These are phyloP conservation scores for Globisporangium camurandrum DNA, from an alignment of 352 stramenopile genomes.

Conservation along the genomic window DNA sequence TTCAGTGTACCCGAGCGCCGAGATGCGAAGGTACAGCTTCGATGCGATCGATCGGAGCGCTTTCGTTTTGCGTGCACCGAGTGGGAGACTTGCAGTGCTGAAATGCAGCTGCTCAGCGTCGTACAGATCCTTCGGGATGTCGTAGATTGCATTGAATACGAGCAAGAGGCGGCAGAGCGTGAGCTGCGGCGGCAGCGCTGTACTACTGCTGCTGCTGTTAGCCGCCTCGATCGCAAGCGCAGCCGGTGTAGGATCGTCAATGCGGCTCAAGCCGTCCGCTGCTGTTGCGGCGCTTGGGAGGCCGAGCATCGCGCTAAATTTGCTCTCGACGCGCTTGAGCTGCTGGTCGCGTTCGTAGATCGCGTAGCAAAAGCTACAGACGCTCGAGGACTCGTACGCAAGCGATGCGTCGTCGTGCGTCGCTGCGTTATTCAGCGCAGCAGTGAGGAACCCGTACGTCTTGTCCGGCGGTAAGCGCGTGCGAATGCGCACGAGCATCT, in stretches of 20 bases:
- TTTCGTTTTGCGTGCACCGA: slow-evolving; percentile 17
- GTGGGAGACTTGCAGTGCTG: slow-evolving; percentile 5
- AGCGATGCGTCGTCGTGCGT: slow-evolving; percentile 42
- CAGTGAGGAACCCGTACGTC: slow-evolving; percentile 34
- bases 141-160: slow-evolving; percentile 76
- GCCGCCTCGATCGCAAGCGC: slow-evolving; percentile 36
- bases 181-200: slow-evolving; percentile 51
- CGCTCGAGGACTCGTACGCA: slow-evolving; percentile 81
- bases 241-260: slow-evolving; percentile 33
- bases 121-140: slow-evolving; percentile 69
- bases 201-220: too few species aligned
- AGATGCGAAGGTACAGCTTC: slow-evolving; percentile 64
- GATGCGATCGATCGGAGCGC: slow-evolving; percentile 18
- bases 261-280: slow-evolving; percentile 33
- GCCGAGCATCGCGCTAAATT: slow-evolving; percentile 46
- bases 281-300: slow-evolving; percentile 25
- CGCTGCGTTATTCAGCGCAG: slow-evolving; percentile 20
- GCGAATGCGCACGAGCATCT: slow-evolving; percentile 65
- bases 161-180: slow-evolving; percentile 74
- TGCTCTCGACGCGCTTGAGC: slow-evolving; percentile 56
- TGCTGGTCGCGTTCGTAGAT: slow-evolving; percentile 82
- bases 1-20: slow-evolving; percentile 62
- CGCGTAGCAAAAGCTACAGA: slow-evolving; percentile 78
- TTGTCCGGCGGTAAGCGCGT: slow-evolving; percentile 45
- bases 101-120: slow-evolving; percentile 43